Percentiles rank a stretch among this genome's conserved stretches.
Conservation (phyloP, 1,139 yeast genomes). For the Pichia sp. region DNA sequence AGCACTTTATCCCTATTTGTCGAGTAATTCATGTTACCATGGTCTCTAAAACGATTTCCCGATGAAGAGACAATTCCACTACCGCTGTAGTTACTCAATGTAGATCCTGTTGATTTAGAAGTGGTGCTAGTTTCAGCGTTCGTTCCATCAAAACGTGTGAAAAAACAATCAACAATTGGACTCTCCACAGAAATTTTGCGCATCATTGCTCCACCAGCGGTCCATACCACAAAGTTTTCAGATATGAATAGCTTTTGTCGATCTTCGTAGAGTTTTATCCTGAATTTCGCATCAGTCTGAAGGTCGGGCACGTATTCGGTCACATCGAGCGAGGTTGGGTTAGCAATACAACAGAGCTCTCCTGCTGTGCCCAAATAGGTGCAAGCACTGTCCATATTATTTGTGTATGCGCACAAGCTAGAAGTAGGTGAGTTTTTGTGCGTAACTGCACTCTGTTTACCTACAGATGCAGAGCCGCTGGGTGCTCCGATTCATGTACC, state of each 20-base stretch:
- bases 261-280: slow-evolving; percentile 5
- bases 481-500: too few species aligned
- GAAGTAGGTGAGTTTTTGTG: too few species aligned
- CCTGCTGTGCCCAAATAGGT: too few species aligned
- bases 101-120: slow-evolving; percentile 5
- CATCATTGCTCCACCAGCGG: slow-evolving; percentile 42
- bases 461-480: too few species aligned
- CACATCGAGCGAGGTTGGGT: neutral
- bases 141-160: slow-evolving; percentile 19
- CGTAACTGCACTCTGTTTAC: too few species aligned
- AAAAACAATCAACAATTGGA: slow-evolving; percentile 30
- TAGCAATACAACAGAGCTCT: neutral
- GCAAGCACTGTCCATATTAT: too few species aligned
- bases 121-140: slow-evolving; percentile 6
- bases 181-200: slow-evolving; percentile 45
- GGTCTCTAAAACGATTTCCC: too few species aligned
- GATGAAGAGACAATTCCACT: too few species aligned
- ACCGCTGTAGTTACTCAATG: too few species aligned
- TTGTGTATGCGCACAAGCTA: too few species aligned
- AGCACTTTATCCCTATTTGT: slow-evolving; percentile 27
- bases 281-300: neutral
- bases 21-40: neutral
- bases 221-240: slow-evolving; percentile 32
- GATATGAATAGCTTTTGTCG: slow-evolving; percentile 9
- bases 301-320: slow-evolving; percentile 1